Evolutionary conservation across 1,284 basidiomycete species (phyloP).

Genomic region (Rhodofomes roseus): DNA sequence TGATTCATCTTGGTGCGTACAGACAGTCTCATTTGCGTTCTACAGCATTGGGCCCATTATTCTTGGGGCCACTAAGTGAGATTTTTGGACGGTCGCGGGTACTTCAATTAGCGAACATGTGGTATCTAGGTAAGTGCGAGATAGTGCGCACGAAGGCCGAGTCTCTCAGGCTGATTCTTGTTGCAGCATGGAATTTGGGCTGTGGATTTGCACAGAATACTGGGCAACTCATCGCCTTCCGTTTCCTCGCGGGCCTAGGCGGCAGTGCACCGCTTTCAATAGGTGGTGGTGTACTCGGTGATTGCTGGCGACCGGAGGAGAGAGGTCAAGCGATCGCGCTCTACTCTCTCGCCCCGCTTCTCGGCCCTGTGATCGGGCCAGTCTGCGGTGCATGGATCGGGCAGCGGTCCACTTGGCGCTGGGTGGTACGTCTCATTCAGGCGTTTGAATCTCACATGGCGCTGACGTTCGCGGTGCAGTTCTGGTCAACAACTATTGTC

Average conservation of each 20-base stretch:
- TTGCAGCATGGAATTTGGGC: slow-evolving; percentile 57
- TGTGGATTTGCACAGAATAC: slow-evolving; percentile 64
- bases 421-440: slow-evolving; percentile 28
- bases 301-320: slow-evolving; percentile 44
- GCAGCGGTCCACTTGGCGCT: slow-evolving; percentile 36
- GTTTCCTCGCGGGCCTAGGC: slow-evolving; percentile 62
- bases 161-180: not conserved
- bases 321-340: slow-evolving; percentile 44
- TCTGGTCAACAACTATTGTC: slow-evolving; percentile 38
- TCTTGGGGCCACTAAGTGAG: slow-evolving; percentile 57
- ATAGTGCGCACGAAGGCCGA: not conserved
- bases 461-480: slow-evolving; percentile 21
- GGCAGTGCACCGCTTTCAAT: slow-evolving; percentile 59
- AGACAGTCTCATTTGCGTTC: not conserved
- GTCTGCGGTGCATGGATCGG: slow-evolving; percentile 37
- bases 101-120: slow-evolving; percentile 50
- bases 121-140: slow-evolving; percentile 48
- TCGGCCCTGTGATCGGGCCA: slow-evolving; percentile 43
- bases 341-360: slow-evolving; percentile 43
- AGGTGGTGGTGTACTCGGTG: slow-evolving; percentile 47
- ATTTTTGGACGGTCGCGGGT: slow-evolving; percentile 40
- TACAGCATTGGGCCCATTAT: slow-evolving; percentile 46
- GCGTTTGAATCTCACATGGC: not conserved
- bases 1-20: not conserved
- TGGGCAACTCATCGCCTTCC: slow-evolving; percentile 58